These are phyloP conservation scores for Boletellus ananas DNA, from an alignment of 768 basidiomycete genomes.

Conservation along the genomic window DNA sequence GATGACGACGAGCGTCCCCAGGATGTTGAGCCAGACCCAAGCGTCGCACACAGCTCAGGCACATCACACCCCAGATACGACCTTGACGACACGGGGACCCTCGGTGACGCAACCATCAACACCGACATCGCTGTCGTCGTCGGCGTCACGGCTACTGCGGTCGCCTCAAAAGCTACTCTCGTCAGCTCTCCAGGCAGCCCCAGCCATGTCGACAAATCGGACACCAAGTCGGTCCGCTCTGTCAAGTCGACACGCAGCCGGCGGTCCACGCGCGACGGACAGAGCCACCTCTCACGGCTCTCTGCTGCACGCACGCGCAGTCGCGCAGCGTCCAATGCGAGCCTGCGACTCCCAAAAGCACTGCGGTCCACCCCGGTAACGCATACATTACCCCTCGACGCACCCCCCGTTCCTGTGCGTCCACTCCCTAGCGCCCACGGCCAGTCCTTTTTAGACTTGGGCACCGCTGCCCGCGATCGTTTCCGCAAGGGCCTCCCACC, in stretches of 20 bases:
- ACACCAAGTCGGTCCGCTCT: constrained; percentile 25
- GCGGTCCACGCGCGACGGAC: constrained; percentile 22
- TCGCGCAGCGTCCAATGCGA: constrained; percentile 59
- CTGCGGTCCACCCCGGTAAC: constrained; percentile 30
- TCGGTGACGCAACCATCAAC: constrained; percentile 23
- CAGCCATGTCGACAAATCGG: constrained; percentile 7
- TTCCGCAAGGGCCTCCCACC: constrained; percentile 20
- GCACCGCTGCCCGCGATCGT: constrained; percentile 29
- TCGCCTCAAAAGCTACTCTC: constrained; percentile 37
- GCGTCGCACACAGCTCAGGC: constrained; percentile 5
- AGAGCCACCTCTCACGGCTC: constrained; percentile 42
- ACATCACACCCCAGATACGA: constrained; percentile 10
- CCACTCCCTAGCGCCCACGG: constrained; percentile 13
- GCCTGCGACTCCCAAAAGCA: constrained; percentile 54
- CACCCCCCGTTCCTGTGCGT: constrained; percentile 30
- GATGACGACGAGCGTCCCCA: constrained; percentile 1
- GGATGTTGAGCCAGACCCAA: constrained; percentile 9
- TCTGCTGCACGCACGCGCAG: constrained; percentile 65
- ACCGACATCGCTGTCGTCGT: constrained; percentile 32
- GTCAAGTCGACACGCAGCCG: constrained; percentile 24
- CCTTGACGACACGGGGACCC: constrained; percentile 25
- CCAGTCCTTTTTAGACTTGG: constrained; percentile 36
- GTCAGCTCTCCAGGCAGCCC: constrained; percentile 9
- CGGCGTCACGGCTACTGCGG: constrained; percentile 36
- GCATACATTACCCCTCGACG: constrained; percentile 28